These are phyloP conservation scores for Boletus vermiculosoides DNA, from an alignment of 768 basidiomycete genomes.

Conservation along the genomic window DNA sequence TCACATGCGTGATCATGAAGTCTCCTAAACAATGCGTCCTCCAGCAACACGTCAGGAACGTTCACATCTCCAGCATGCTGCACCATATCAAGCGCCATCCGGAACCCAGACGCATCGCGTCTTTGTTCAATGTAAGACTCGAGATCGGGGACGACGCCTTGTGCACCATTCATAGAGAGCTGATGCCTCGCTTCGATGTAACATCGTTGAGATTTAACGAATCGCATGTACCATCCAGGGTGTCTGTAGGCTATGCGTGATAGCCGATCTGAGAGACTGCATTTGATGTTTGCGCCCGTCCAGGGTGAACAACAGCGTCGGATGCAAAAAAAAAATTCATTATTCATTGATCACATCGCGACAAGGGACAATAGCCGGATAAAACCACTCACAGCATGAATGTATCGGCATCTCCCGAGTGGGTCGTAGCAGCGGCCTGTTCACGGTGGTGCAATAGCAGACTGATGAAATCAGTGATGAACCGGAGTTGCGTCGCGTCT, in stretches of 20 bases:
- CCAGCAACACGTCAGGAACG: slow-evolving; percentile 33
- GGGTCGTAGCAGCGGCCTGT: slow-evolving; percentile 15
- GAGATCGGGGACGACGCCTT: slow-evolving; percentile 35
- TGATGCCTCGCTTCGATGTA: slow-evolving; percentile 35
- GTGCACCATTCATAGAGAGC: slow-evolving; percentile 24
- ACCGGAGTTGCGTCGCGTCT: slow-evolving; percentile 53
- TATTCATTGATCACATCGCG: slow-evolving; percentile 4
- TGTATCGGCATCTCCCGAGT: slow-evolving; percentile 5
- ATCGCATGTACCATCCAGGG: slow-evolving; percentile 42
- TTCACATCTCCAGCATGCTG: slow-evolving; percentile 50
- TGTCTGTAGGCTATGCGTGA: slow-evolving; percentile 35
- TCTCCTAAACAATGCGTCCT: slow-evolving; percentile 28
- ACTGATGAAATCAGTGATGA: slow-evolving; percentile 51
- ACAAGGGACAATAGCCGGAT: neutral
- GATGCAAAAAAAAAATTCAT: slow-evolving; percentile 1
- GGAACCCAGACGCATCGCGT: slow-evolving; percentile 48
- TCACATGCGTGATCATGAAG: slow-evolving; percentile 45
- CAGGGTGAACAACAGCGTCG: neutral
- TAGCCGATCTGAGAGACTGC: slow-evolving; percentile 42
- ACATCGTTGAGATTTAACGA: slow-evolving; percentile 36
- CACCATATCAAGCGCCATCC: slow-evolving; percentile 51
- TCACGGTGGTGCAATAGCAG: slow-evolving; percentile 40
- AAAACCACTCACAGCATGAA: slow-evolving; percentile 23
- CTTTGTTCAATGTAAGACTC: slow-evolving; percentile 48
- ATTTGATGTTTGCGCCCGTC: neutral